Evolutionary conservation across 2,329 filamentous ascomycete genomes (phyloP), one percentile per base, ranked within the genome.

Genomic region (Dothistroma septosporum): DNA sequence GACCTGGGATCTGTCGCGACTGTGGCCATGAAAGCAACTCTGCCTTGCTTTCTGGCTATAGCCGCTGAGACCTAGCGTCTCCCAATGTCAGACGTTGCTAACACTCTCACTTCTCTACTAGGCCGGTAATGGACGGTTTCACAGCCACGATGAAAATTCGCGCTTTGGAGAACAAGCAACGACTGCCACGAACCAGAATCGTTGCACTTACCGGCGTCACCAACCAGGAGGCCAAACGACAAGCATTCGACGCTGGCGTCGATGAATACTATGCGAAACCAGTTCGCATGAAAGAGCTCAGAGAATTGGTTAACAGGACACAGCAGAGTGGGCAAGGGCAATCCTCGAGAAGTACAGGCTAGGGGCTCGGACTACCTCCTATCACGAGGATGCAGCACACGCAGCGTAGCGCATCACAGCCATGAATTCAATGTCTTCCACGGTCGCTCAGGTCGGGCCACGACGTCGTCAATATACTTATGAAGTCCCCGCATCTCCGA

Each of bases 201-300:
- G 61, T 66, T 6, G 69, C 69, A 2, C 56, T 72, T 2, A 71
- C 69, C 0, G 70, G 70, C 6, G 64, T 71, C 0, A 66, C 66
- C n/a, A 66, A 47, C 35, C 61, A 63, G 0, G 62, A 68, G 41
- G 62, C 66, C 2, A 60, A 62, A 35, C 53, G 58, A 21, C 57
- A 64, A 9, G 69, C 69, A 1, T 66, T 66, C 50, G 58, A 58
- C 19, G 58, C 57, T 4, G 70, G 70, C 4, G 64, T 72, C 11
- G 65, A 72, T 57, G 61, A 64, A 22, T 72, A 64, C 21, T 55
- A 66, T 49, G 65, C 67, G 21, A 72, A 72, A 48, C 70, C 69
- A 14, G 66, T 69, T 11, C 59, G 53, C 2, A 62, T 69, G 61
- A 57, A 60, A 28, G 65, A 63, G 16, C 22, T 58, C 33, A 32